Evolutionary conservation across 352 stramenopile genomes (phyloP).

Genomic region (Phytophthora sp.): DNA sequence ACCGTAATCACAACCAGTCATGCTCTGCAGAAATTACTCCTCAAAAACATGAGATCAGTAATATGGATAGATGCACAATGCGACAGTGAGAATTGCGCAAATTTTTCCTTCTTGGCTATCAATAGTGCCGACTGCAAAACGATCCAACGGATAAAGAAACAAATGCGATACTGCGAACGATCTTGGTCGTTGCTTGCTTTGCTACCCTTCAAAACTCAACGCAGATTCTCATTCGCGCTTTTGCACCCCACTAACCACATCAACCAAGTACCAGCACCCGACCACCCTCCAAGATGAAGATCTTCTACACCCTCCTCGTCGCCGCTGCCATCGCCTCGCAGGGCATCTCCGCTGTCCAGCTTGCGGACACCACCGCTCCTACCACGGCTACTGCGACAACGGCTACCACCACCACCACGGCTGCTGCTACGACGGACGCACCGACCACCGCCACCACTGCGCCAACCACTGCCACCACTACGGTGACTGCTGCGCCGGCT

Average conservation of each 20-base stretch:
- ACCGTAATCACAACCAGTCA: too few relatives aligned
- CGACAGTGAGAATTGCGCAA: too few relatives aligned
- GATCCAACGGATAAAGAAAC: too few relatives aligned
- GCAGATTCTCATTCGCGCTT: constrained; percentile 13
- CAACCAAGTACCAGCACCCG: too few relatives aligned
- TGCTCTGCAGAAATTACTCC: too few relatives aligned
- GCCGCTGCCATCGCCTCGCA: constrained; percentile 12
- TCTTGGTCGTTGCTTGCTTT: too few relatives aligned
- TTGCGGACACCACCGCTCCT: not conserved
- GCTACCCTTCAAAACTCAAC: too few relatives aligned
- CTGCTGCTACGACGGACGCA: not conserved
- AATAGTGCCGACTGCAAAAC: too few relatives aligned
- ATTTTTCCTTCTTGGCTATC: too few relatives aligned
- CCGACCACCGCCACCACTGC: not conserved
- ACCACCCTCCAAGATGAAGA: constrained; percentile 15
- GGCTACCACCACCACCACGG: not conserved
- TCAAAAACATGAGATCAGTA: too few relatives aligned
- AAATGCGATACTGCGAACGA: too few relatives aligned
- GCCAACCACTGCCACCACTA: not conserved
- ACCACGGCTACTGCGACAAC: not conserved
- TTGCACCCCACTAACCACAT: not conserved
- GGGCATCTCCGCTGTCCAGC: not conserved
- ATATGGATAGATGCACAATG: too few relatives aligned
- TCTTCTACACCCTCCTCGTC: constrained; percentile 19
- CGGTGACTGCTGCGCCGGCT: not conserved